Evolutionary conservation across 2,329 filamentous ascomycete genomes (phyloP).

Genomic region (Colletotrichum sp.): DNA sequence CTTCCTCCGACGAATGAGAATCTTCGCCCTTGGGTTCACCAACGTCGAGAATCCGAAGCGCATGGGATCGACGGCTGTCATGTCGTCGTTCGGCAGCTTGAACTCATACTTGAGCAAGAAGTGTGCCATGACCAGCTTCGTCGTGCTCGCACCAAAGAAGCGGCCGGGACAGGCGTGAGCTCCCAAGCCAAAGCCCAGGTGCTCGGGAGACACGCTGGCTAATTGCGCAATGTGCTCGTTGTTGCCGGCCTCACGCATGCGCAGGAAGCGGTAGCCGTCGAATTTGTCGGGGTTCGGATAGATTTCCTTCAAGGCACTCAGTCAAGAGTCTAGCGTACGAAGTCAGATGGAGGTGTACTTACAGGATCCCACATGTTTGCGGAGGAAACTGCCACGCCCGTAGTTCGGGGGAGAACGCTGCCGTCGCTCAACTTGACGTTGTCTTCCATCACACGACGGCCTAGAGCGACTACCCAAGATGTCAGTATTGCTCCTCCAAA

Average conservation of each 20-base stretch:
- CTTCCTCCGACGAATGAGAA: neutral
- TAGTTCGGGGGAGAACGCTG: neutral
- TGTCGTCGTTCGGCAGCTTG: slow-evolving; percentile 38
- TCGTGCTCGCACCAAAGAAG: slow-evolving; percentile 50
- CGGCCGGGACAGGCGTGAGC: slow-evolving; percentile 52
- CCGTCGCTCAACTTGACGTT: neutral
- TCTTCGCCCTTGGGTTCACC: neutral
- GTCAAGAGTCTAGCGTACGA: neutral
- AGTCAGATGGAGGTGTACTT: neutral
- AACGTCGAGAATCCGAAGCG: slow-evolving; percentile 4
- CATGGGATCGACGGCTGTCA: neutral
- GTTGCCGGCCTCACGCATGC: neutral
- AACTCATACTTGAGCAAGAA: slow-evolving; percentile 47
- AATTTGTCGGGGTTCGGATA: neutral
- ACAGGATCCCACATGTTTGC: neutral
- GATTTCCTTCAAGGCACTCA: neutral
- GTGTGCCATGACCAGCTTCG: slow-evolving; percentile 47
- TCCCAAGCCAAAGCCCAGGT: slow-evolving; percentile 47
- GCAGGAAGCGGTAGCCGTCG: slow-evolving; percentile 2
- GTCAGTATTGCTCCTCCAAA: neutral
- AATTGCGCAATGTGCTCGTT: slow-evolving; percentile 38
- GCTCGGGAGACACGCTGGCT: slow-evolving; percentile 39
- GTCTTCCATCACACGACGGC: neutral
- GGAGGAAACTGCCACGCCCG: neutral
- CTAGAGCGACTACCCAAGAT: neutral